Conservation (phyloP, 1,284 basidiomycete species). For the Cryptococcus maquisensis region DNA sequence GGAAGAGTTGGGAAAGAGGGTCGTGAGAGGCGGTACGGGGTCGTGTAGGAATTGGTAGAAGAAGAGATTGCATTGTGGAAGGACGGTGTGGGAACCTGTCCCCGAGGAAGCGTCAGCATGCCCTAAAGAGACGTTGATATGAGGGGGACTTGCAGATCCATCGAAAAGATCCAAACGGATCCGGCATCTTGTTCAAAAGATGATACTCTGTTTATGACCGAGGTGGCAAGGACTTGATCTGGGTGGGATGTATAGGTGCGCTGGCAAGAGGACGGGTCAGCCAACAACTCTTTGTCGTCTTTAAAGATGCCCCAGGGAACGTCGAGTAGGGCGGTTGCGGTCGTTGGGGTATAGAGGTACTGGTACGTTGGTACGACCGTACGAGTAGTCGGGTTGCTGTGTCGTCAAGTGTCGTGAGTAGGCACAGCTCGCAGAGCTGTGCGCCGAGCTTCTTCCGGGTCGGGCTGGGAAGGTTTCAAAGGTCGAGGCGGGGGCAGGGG, state of each 20-base stretch:
- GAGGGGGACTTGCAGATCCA: constrained; percentile 38
- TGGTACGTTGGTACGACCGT: neutral
- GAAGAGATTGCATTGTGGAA: constrained; percentile 51
- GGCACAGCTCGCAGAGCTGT: neutral
- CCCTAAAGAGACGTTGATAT: too few species aligned
- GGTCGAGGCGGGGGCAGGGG: neutral
- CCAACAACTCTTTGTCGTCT: too few species aligned
- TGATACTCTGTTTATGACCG: neutral
- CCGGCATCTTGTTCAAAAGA: constrained; percentile 27
- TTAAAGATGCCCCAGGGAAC: neutral
- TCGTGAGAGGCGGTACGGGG: constrained; percentile 18
- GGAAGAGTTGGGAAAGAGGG: constrained; percentile 35
- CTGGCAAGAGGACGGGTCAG: neutral
- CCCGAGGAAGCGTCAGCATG: too few species aligned
- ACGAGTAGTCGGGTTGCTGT: neutral
- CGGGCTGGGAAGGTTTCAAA: neutral
- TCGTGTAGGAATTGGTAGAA: constrained; percentile 44
- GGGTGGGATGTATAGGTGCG: neutral
- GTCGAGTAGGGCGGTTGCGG: neutral
- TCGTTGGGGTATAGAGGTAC: neutral
- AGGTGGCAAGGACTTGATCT: neutral
- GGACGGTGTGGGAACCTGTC: constrained; percentile 42
- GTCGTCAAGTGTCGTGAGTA: neutral
- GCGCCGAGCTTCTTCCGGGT: neutral
- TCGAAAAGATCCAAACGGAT: constrained; percentile 43